Evolutionary conservation across 495 filamentous ascomycete species (phyloP), one percentile per base, ranked within the genome.

Genomic region (Daldinia grandis): DNA sequence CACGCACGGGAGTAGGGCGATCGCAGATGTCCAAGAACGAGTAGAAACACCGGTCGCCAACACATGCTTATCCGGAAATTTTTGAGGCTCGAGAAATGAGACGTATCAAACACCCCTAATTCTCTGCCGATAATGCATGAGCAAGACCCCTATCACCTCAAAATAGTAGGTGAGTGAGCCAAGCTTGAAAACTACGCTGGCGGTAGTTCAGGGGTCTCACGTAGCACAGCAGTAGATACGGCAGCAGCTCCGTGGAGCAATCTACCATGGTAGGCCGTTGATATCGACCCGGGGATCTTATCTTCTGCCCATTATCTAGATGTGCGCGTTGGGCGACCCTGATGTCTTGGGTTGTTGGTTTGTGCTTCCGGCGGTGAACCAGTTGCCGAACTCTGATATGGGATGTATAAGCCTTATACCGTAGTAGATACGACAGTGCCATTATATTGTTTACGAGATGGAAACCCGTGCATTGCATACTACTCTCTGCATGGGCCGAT

Each of bases 1-100:
- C 10, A 59, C 35, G 51, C 24, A 25, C 55, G 30, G 50, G 51
- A 69, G 31, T 10, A 71, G 30, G 62, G 62, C 42, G 66, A 50
- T 59, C 58, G 37, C 60, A 79, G 35, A 28, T 79, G 69, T 76
- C 77, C 76, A 58, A 78, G 79, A 53, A 81, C 82, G 50, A 86
- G 75, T 37, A 80, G 71, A 69, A 73, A 27, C n/a, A 14, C 30
- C 28, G 31, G 35, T 40, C 27, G 42, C 57, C 14, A 44, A 62
- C 70, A 73, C 70, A 73, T 73, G 70, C 64, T 67, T 64, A 62
- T 68, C 69, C 54, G 69, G 63, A 53, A 56, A 60, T 66, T 37
- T 71, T 49, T 68, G 69, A 60, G 69, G 69, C 69, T 72, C 55
- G 69, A 66, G 15, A 27, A 42, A 15, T 17, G 44, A 37, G 24